Evolutionary conservation across 768 basidiomycete genomes (phyloP), one percentile per base, ranked within the genome.

Genomic region (Suillus alpinus): DNA sequence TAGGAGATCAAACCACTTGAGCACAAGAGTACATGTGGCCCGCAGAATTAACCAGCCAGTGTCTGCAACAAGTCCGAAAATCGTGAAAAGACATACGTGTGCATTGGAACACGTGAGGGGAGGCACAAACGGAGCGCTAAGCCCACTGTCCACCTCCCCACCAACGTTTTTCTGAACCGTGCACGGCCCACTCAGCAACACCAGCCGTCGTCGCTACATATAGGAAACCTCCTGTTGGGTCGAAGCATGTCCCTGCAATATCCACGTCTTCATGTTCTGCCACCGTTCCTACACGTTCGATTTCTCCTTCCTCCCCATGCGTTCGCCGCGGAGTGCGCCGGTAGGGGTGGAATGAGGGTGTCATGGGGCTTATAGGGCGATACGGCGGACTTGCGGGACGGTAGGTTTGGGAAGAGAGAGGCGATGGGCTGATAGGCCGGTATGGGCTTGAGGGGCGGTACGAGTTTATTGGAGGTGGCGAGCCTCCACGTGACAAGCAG

Each of bases 131-230:
- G n/a, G 14, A 23, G 14, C 20, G 2, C 2, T 53, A 53, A 37
- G 75, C 80, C 77, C 81, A 81, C 40, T 69, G 67, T 1, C 79
- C 78, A 64, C 78, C 81, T 47, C 78, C 74, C 86, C 87, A 91
- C 88, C 88, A 92, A 56, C 83, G 77, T 78, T 88, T 89, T 63
- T 87, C 87, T 14, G 85, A 83, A 5, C 87, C 88, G 23, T 83
- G 78, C 57, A 95, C 78, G 47, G 81, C 78, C 89, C 91, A 95
- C 70, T 94, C 92, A 7, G 86, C 87, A 29, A 95, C 77, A 40
- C 86, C 85, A 61, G 77, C 71, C 61, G 82, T 81, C 58, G 84
- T 83, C 23, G 86, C 91, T 14, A 85, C 86, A 67, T 92, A 92
- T 34, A 92, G 67, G 69, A 78, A 83, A 62, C 81, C 79, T 2